Evolutionary conservation across 805 yeast genomes (phyloP).

Genomic region (Wickerhamiella alocasiicola): DNA sequence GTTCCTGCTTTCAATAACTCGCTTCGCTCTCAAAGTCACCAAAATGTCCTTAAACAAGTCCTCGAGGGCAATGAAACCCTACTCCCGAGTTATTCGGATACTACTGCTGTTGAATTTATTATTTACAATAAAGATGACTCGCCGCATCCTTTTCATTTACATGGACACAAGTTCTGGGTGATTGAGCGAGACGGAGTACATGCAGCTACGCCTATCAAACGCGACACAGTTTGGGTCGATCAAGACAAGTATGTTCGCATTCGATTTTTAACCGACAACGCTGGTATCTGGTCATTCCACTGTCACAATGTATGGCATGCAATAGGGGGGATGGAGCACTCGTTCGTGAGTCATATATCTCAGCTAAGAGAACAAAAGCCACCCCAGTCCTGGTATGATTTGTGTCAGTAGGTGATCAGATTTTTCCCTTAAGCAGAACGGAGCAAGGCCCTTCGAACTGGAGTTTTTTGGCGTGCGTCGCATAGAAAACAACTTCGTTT

Average conservation of each 20-base stretch:
- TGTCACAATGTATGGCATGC: slow-evolving; percentile 39
- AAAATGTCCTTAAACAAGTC: neutral
- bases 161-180: slow-evolving; percentile 77
- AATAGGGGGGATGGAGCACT: slow-evolving; percentile 8
- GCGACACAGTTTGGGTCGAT: slow-evolving; percentile 63
- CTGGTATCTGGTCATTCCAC: slow-evolving; percentile 92
- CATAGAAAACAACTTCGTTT: neutral
- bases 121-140: slow-evolving; percentile 75
- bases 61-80: neutral
- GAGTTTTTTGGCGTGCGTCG: slow-evolving; percentile 4
- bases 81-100: neutral
- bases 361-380: neutral
- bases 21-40: neutral
- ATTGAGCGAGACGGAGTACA: slow-evolving; percentile 37
- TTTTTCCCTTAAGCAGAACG: slow-evolving; percentile 1
- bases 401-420: neutral
- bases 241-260: slow-evolving; percentile 54
- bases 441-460: slow-evolving; percentile 8
- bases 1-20: neutral
- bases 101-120: slow-evolving; percentile 51
- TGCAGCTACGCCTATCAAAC: slow-evolving; percentile 34
- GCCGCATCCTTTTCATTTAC: slow-evolving; percentile 88
- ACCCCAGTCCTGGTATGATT: neutral
- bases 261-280: slow-evolving; percentile 71
- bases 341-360: neutral